phyloP scores from a whole-genome alignment of 2,329 filamentous ascomycete species.

The Didymella glomerata region DNA sequence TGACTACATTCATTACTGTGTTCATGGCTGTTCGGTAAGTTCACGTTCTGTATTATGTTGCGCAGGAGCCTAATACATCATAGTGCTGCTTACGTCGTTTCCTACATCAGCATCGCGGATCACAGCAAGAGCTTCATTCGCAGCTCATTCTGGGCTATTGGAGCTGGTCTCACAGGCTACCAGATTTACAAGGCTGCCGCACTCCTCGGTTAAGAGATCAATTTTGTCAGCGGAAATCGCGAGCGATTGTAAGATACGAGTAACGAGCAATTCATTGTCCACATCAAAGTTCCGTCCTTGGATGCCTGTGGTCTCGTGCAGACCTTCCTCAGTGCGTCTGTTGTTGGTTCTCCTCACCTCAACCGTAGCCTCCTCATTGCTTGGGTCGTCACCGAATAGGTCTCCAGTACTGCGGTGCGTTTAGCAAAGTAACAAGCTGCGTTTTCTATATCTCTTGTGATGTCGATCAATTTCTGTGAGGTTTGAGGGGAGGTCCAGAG shows the following conservation, averaged over 20 bases:
- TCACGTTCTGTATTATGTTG: not conserved
- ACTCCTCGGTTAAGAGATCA: conserved; percentile 18
- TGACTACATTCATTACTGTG: conserved; percentile 30
- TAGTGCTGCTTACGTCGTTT: conserved; percentile 28
- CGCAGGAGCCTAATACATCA: not conserved
- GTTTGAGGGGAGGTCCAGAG: too few relatives aligned
- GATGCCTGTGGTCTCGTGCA: too few relatives aligned
- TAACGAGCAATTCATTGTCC: not conserved
- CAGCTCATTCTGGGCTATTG: conserved; percentile 29
- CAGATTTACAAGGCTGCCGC: conserved; percentile 39
- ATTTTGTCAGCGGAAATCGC: not conserved
- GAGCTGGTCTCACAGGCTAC: conserved; percentile 24
- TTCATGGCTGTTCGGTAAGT: conserved; percentile 31
- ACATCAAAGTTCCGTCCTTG: not conserved
- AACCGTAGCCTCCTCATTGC: too few relatives aligned
- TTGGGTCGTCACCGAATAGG: too few relatives aligned
- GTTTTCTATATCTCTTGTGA: too few relatives aligned
- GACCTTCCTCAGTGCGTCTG: not conserved
- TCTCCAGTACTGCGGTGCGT: too few relatives aligned
- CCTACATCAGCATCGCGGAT: conserved; percentile 34
- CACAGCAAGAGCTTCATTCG: conserved; percentile 32
- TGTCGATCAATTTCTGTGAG: too few relatives aligned
- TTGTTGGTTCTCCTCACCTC: not conserved
- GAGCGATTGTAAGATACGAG: not conserved
- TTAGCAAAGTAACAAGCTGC: too few relatives aligned